Evolutionary conservation across 345 rosid genomes (phyloP), one percentile per base, ranked within the genome.

Genomic region (Eucalyptus shirleyi): DNA sequence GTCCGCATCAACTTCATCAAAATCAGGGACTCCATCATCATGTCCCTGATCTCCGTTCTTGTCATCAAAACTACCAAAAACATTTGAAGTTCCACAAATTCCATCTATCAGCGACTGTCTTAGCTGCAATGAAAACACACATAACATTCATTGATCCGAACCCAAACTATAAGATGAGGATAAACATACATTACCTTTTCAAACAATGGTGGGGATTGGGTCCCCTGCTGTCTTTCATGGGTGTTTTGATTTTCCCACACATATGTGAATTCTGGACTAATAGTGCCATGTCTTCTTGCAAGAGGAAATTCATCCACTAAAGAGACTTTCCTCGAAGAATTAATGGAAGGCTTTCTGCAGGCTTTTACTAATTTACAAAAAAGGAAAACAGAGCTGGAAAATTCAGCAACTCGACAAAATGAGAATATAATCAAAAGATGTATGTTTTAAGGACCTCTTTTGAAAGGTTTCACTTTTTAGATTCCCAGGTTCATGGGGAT

Each of bases 401-500:
- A 88, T 77, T 59, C 37, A 86, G 53, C 62, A 86, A n/a, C 62
- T 17, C 19, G 14, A 30, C 59, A 72, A 13, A 91, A 86, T 16
- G 50, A 88, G 86, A 62, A 86, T 26, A 53, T 13, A 86, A 82
- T 51, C 4, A 60, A 85, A 87, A 91, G 77, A 87, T 88, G 67
- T 51, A 40, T 59, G 55, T 45, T 30, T 87, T 87, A 51, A 89
- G 24, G 81, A 98, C 99, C 99, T 96, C 94, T 96, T 92, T 88
- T 95, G 90, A 95, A 97, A 90, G 98, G 97, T 92, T 93, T 97
- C 91, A 96, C 95, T 96, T 95, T 95, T 97, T 92, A 97, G 91
- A 89, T 92, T 96, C 95, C 99, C 99, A 47, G 95, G 94, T 91
- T 96, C 99, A 93, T 98, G 96, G 82, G 99, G 99, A 93, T 96